phyloP scores from a whole-genome alignment of 2,329 filamentous ascomycete species.

The Scedosporium minutisporum region DNA sequence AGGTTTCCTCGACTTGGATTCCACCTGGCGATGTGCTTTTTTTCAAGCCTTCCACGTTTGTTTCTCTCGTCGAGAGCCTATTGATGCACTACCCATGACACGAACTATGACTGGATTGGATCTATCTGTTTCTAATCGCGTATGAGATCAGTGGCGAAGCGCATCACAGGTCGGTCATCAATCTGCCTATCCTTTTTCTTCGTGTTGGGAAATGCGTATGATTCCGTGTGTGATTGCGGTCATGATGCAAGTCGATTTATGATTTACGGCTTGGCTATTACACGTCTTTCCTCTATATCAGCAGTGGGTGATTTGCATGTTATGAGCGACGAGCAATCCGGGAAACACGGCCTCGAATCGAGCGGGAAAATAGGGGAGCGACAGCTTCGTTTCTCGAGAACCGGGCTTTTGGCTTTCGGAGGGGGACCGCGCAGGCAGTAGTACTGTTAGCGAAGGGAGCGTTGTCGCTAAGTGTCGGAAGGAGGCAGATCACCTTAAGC shows the following conservation, averaged over 20 bases:
- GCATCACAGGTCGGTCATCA: too few species aligned
- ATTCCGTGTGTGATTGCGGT: not conserved
- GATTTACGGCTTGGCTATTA: not conserved
- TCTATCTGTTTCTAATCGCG: not conserved
- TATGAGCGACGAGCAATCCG: not conserved
- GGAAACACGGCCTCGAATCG: not conserved
- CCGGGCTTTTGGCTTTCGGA: not conserved
- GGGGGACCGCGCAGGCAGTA: not conserved
- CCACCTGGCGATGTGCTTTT: too few species aligned
- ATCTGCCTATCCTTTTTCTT: constrained; percentile 4
- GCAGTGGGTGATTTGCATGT: not conserved
- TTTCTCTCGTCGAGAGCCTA: too few species aligned
- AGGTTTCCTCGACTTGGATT: too few species aligned
- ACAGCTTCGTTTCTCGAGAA: not conserved
- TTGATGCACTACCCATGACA: too few species aligned
- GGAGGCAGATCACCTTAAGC: not conserved
- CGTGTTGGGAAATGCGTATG: not conserved
- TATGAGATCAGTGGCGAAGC: not conserved
- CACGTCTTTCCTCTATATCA: not conserved
- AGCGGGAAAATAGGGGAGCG: not conserved
- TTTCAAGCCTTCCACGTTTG: too few species aligned
- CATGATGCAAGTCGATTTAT: not conserved
- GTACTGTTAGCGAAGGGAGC: not conserved
- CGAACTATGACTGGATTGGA: too few species aligned
- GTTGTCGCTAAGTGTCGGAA: not conserved